A percentile compares a stretch with the other conserved stretches of the same genome.
phyloP scores from a whole-genome alignment of 306 rosid genomes.

The Gastrolobium bilobum region DNA sequence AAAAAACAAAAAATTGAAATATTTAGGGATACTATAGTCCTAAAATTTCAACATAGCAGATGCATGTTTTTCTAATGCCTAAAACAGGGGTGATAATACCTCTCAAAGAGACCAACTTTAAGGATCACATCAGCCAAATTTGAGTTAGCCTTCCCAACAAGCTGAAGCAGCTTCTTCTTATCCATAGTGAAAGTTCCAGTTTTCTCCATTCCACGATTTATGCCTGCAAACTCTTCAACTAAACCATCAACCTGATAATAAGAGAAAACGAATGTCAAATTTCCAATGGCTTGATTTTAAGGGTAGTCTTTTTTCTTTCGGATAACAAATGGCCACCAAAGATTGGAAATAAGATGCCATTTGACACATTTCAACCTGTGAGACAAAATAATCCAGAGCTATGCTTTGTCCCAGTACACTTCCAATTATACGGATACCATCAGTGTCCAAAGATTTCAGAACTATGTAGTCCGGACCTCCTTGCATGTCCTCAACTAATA shows the following conservation, averaged over 20 bases:
- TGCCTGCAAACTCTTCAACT: constrained; percentile 91
- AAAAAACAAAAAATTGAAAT: constrained; percentile 22
- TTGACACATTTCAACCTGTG: constrained; percentile 70
- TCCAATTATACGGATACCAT: constrained; percentile 90
- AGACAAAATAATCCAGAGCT: constrained; percentile 97
- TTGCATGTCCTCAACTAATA: constrained; percentile 79
- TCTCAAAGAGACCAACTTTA: constrained; percentile 97
- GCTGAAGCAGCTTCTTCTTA: constrained; percentile 95
- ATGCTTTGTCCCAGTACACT: constrained; percentile 98
- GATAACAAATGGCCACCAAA: constrained; percentile 24
- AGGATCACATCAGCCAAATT: constrained; percentile 94
- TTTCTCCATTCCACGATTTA: constrained; percentile 98
- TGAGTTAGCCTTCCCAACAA: constrained; percentile 98
- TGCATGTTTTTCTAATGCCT: constrained; percentile 29
- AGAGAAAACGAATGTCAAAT: constrained; percentile 38
- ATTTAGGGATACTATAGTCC: neutral
- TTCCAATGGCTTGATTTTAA: constrained; percentile 22
- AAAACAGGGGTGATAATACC: constrained; percentile 61
- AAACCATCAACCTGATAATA: constrained; percentile 85
- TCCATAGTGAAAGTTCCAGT: constrained; percentile 97
- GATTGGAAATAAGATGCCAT: constrained; percentile 2
- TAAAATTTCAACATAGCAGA: constrained; percentile 1
- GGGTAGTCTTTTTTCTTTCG: neutral
- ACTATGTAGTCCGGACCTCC: constrained; percentile 95
- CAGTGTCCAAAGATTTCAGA: constrained; percentile 84